phyloP scores from a whole-genome alignment of 345 rosid species.

The Eutrema japonicum region DNA sequence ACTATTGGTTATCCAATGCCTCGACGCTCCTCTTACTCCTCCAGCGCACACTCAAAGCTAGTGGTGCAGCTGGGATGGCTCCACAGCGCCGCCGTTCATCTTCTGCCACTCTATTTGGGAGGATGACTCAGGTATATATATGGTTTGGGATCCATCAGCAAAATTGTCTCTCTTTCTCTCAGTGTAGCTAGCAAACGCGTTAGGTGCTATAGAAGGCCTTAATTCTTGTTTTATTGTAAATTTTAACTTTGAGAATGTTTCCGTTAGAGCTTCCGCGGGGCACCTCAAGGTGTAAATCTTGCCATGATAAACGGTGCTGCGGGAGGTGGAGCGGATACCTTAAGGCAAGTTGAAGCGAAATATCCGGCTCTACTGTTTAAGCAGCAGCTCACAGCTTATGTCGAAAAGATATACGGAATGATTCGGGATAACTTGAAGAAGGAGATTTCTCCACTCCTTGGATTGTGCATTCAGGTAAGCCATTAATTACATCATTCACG shows the following conservation, averaged over 20 bases:
- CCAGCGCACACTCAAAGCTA: constrained; percentile 90
- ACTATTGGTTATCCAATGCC: constrained; percentile 94
- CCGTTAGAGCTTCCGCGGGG: constrained; percentile 84
- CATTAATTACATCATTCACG: not conserved
- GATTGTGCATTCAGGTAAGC: constrained; percentile 91
- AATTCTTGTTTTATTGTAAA: too few species aligned
- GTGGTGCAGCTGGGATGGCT: constrained; percentile 96
- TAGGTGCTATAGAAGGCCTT: too few species aligned
- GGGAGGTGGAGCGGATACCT: constrained; percentile 62
- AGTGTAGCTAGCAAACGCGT: too few species aligned
- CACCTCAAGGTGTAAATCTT: constrained; percentile 87
- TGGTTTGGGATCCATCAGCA: constrained; percentile 5
- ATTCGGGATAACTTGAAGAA: constrained; percentile 94
- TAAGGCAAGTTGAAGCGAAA: constrained; percentile 95
- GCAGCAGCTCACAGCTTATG: constrained; percentile 96
- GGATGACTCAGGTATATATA: constrained; percentile 78
- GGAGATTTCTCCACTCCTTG: constrained; percentile 94
- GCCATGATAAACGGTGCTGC: constrained; percentile 65
- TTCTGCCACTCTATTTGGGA: constrained; percentile 90
- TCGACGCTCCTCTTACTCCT: constrained; percentile 91
- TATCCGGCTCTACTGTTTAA: constrained; percentile 96
- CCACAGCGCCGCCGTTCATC: constrained; percentile 97
- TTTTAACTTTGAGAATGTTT: constrained; percentile 8
- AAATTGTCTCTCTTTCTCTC: constrained; percentile 4
- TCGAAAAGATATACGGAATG: constrained; percentile 97